Evolutionary conservation across 208 protist species (phyloP).

Genomic region (Acanthamoeba pearcei): DNA sequence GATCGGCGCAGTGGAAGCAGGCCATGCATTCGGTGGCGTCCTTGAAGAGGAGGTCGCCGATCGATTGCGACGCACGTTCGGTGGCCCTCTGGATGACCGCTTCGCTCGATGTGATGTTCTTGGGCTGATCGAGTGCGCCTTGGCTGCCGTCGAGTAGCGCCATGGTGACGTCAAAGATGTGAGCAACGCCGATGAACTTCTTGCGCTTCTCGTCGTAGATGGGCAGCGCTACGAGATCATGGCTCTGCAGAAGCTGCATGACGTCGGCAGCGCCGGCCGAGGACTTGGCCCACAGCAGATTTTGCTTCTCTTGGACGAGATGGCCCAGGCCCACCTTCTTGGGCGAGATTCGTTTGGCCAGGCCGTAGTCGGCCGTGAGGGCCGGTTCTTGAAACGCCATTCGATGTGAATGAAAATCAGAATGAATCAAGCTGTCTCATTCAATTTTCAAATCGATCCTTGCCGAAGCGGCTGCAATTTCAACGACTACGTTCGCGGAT

Average conservation of each 20-base stretch:
- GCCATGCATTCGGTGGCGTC: slow-evolving; percentile 2
- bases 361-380: not conserved
- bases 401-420: not conserved
- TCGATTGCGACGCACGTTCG: not conserved
- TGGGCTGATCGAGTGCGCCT: not conserved
- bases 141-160: not conserved
- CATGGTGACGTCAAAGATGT: slow-evolving; percentile 45
- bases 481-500: not conserved
- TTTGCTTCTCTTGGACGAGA: slow-evolving; percentile 2
- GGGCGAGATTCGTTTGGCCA: not conserved
- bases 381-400: slow-evolving; percentile 4
- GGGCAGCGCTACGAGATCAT: not conserved
- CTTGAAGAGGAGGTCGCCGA: slow-evolving; percentile 26
- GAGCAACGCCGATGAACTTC: slow-evolving; percentile 11
- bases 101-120: slow-evolving; percentile 7
- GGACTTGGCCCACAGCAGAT: slow-evolving; percentile 29
- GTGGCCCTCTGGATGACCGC: not conserved
- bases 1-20: slow-evolving; percentile 45
- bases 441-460: no score
- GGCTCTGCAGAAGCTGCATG: slow-evolving; percentile 38
- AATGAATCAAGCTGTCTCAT: no score
- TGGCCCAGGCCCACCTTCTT: not conserved
- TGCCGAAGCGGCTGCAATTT: not conserved
- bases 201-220: not conserved
- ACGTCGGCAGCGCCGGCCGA: slow-evolving; percentile 24